Evolutionary conservation across 1,284 basidiomycete species (phyloP).

Genomic region (Ceratobasidium sp.): DNA sequence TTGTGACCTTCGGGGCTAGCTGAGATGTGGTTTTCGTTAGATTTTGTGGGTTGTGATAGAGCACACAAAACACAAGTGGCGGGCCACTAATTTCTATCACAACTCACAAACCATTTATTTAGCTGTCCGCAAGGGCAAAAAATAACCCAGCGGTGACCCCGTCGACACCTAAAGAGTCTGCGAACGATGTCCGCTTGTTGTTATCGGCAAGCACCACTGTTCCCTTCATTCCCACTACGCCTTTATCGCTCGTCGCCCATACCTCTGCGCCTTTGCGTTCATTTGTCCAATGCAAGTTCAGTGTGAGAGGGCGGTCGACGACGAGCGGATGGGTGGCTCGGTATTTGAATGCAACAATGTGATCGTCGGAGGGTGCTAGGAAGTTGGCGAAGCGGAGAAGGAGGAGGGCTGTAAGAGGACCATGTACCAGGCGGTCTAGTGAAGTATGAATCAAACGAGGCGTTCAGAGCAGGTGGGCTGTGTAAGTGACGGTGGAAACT

Average conservation of each 20-base stretch:
- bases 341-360: slow-evolving; percentile 68
- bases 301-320: slow-evolving; percentile 64
- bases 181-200: not conserved
- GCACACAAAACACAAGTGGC: too few species aligned
- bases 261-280: slow-evolving; percentile 53
- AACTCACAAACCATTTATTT: not conserved
- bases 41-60: too few species aligned
- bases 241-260: slow-evolving; percentile 65
- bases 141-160: not conserved
- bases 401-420: slow-evolving; percentile 79
- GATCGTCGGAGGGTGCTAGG: slow-evolving; percentile 54
- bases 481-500: slow-evolving; percentile 43
- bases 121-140: not conserved
- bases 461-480: too few species aligned
- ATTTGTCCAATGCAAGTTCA: slow-evolving; percentile 60
- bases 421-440: slow-evolving; percentile 79
- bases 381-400: slow-evolving; percentile 67
- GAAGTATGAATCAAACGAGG: not conserved
- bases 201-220: slow-evolving; percentile 25
- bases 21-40: too few species aligned
- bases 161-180: not conserved
- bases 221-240: slow-evolving; percentile 70
- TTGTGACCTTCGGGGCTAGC: too few species aligned
- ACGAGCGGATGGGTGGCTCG: slow-evolving; percentile 76
- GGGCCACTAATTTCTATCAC: too few species aligned